Evolutionary conservation across 805 yeast genomes (phyloP), one percentile per base, ranked within the genome.

Genomic region (Kodamaea nitidulidarum): DNA sequence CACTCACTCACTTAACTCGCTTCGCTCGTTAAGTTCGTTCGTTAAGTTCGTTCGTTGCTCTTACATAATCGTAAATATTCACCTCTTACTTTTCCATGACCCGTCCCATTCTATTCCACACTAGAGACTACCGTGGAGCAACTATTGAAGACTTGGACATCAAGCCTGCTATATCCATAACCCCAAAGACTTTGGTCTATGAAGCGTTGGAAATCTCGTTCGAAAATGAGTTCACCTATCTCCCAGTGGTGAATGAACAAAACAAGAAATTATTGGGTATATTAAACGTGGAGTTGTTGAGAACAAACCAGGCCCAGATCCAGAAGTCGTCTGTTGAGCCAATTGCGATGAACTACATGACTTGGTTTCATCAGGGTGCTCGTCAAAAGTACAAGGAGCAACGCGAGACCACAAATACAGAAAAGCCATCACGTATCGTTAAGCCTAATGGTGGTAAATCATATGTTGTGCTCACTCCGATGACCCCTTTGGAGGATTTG

Each of bases 101-200:
- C n/a, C 28, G 14, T 5, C 47, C 47, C 8, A 24, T 32, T 8
- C 38, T 46, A 22, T 64, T 65, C 47, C 63, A 56, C 36, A 48
- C 48, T 16, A 49, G 61, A 32, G 73, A 68, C 51, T 68, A 68
- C 47, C 55, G 73, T 11, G 74, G 74, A 0, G 81, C 82, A 9
- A 74, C 79, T 2, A 70, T 78, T 5, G 82, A 78, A 51, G 83
- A 78, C 48, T 65, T 78, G 43, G 80, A 77, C 52, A 67, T 76
- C 35, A 71, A 72, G 30, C 83, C 82, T 1, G 81, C 81, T 15
- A 57, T 75, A 22, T 67, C 79, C 8, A 71, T 78, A 21, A 65
- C 66, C 35, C 80, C 80, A 1, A 52, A 63, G 12, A 72, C 77
- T 7, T 62, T 63, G 6, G 54, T 78, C 26, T 58, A 55, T n/a